These are phyloP conservation scores for Cyberlindnera japonica DNA, from an alignment of 805 yeast genomes.

Conservation along the genomic window DNA sequence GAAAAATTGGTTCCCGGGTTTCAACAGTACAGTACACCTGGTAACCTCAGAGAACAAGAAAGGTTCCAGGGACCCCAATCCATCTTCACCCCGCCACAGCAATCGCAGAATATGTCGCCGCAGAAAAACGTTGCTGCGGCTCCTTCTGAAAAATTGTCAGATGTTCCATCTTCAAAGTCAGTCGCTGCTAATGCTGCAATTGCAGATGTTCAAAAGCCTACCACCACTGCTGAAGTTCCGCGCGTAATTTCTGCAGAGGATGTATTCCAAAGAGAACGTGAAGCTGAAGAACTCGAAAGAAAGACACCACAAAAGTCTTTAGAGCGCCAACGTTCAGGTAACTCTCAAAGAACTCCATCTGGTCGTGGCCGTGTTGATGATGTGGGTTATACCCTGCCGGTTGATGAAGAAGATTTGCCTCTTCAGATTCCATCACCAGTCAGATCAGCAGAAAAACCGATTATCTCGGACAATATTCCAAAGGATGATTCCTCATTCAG, in stretches of 20 bases:
- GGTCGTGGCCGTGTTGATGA: neutral
- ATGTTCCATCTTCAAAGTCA: constrained; percentile 2
- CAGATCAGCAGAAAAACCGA: constrained; percentile 21
- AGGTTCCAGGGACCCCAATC: constrained; percentile 22
- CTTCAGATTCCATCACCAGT: constrained; percentile 29
- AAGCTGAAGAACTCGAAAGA: constrained; percentile 8
- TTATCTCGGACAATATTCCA: constrained; percentile 19
- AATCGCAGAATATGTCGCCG: constrained; percentile 7
- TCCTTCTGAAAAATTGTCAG: neutral
- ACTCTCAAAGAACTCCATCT: constrained; percentile 2
- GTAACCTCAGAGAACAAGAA: constrained; percentile 20
- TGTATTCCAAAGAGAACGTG: constrained; percentile 22
- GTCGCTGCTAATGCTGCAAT: constrained; percentile 2
- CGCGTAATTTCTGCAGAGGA: constrained; percentile 22
- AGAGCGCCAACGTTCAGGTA: constrained; percentile 6
- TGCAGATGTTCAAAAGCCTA: neutral
- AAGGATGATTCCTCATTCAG: constrained; percentile 3
- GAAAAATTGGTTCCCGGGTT: constrained; percentile 36
- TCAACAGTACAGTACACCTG: constrained; percentile 34
- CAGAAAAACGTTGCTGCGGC: constrained; percentile 2
- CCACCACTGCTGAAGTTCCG: neutral
- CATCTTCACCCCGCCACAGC: constrained; percentile 20
- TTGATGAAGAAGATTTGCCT: constrained; percentile 26
- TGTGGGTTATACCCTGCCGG: constrained; percentile 7
- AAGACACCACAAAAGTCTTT: constrained; percentile 9